Evolutionary conservation across 768 basidiomycete species (phyloP).

Genomic region (Holtermanniella nyarrowii): DNA sequence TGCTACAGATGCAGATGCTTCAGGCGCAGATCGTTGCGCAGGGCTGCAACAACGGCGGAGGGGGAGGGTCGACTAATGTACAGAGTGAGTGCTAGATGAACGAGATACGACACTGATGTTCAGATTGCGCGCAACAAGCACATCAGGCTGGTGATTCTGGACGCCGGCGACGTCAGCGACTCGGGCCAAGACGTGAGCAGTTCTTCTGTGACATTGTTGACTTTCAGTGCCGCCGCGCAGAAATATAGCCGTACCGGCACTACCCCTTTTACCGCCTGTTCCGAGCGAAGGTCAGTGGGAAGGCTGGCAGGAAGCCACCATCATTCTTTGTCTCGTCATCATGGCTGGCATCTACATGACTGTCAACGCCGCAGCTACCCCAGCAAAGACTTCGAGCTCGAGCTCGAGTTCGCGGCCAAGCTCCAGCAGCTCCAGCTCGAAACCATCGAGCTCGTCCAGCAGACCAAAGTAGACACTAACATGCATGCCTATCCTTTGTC

Average conservation of each 20-base stretch:
- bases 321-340: constrained; percentile 27
- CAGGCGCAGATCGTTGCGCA: background rate
- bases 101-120: background rate
- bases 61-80: background rate
- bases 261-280: background rate
- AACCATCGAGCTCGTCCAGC: constrained; percentile 12
- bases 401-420: constrained; percentile 7
- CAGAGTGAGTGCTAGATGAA: background rate
- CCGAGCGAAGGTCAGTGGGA: constrained; percentile 11
- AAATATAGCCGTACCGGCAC: too few relatives aligned
- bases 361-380: background rate
- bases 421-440: constrained; percentile 3
- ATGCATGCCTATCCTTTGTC: too few relatives aligned
- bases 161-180: too few relatives aligned
- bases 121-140: background rate
- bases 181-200: too few relatives aligned
- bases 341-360: constrained; percentile 29
- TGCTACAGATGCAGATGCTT: background rate
- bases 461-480: too few relatives aligned
- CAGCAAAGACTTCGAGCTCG: constrained; percentile 8
- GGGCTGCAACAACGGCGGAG: background rate
- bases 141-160: background rate
- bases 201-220: too few relatives aligned
- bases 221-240: too few relatives aligned
- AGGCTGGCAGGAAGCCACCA: constrained; percentile 33